A percentile compares a stretch with the other conserved stretches of the same genome.
Evolutionary conservation across 1,284 basidiomycete genomes (phyloP).

Genomic region (Irpex rosettiformis): DNA sequence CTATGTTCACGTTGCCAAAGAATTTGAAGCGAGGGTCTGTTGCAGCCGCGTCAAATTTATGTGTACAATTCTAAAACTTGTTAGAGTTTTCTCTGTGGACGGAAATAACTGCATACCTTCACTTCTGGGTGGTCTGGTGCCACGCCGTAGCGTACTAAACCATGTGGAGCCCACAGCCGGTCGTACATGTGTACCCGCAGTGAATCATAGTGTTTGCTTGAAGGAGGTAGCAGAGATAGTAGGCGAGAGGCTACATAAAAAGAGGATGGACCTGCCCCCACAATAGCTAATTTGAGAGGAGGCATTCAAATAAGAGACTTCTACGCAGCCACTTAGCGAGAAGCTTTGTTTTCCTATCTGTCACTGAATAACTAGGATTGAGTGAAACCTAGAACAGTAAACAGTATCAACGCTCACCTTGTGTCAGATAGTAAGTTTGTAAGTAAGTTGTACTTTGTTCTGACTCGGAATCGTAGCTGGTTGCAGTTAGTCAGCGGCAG

Average conservation of each 20-base stretch:
- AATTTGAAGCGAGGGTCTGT: constrained; percentile 77
- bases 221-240: constrained; percentile 52
- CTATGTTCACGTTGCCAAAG: constrained; percentile 90
- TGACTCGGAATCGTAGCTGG: too few species aligned
- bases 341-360: too few species aligned
- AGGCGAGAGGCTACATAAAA: constrained; percentile 92
- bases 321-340: neutral
- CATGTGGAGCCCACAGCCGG: constrained; percentile 91
- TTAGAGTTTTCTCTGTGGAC: neutral
- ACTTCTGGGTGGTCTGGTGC: constrained; percentile 99
- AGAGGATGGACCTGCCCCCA: constrained; percentile 91
- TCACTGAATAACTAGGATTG: too few species aligned
- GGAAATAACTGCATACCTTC: constrained; percentile 59
- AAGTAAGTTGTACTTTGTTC: too few species aligned
- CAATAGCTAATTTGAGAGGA: constrained; percentile 67
- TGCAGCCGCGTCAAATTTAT: constrained; percentile 87
- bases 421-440: too few species aligned
- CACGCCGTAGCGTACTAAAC: constrained; percentile 94
- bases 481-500: neutral
- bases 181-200: constrained; percentile 89
- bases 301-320: constrained; percentile 24
- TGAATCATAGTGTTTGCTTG: constrained; percentile 33
- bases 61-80: constrained; percentile 81
- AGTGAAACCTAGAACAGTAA: too few species aligned
- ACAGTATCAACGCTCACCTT: too few species aligned